These are phyloP conservation scores for Fusarium xylarioides DNA, from an alignment of 2,329 filamentous ascomycete species.

Conservation along the genomic window DNA sequence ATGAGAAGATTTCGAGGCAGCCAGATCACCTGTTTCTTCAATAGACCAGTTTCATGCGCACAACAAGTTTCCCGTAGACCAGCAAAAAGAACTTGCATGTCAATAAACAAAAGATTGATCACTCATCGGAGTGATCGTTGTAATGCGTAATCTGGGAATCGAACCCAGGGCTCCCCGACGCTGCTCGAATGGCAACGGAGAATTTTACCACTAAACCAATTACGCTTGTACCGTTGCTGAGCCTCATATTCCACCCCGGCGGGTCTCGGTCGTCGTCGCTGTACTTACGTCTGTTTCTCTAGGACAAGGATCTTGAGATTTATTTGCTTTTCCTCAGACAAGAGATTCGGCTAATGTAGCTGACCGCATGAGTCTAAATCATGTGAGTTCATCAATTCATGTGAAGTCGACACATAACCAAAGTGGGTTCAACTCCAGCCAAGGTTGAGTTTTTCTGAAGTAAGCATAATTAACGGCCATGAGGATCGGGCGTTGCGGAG, in stretches of 20 bases:
- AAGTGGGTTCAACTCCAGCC: neutral
- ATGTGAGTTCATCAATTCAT: conserved; percentile 12
- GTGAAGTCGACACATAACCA: neutral
- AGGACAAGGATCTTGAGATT: conserved; percentile 9
- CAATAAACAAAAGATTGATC: neutral
- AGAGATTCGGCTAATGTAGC: conserved; percentile 5
- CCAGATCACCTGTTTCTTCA: neutral
- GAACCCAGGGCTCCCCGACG: conserved; percentile 29
- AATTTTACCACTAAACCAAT: conserved; percentile 25
- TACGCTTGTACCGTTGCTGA: neutral
- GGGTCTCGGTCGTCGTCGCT: neutral
- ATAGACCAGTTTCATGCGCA: neutral
- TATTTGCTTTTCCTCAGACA: neutral
- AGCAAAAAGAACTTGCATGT: neutral
- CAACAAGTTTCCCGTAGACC: neutral
- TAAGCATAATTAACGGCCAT: conserved; percentile 1
- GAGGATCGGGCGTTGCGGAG: conserved; percentile 5
- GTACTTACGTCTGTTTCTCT: neutral
- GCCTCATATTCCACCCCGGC: rapidly evolving
- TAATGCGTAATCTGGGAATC: conserved; percentile 30
- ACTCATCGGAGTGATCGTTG: rapidly evolving
- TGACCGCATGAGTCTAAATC: conserved; percentile 26
- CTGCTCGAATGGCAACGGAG: conserved; percentile 14
- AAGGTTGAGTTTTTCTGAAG: neutral
- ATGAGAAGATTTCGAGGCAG: neutral